Base-by-base conservation (phyloP, 495 filamentous ascomycete genomes). In the Xylaria bambusicola region DNA sequence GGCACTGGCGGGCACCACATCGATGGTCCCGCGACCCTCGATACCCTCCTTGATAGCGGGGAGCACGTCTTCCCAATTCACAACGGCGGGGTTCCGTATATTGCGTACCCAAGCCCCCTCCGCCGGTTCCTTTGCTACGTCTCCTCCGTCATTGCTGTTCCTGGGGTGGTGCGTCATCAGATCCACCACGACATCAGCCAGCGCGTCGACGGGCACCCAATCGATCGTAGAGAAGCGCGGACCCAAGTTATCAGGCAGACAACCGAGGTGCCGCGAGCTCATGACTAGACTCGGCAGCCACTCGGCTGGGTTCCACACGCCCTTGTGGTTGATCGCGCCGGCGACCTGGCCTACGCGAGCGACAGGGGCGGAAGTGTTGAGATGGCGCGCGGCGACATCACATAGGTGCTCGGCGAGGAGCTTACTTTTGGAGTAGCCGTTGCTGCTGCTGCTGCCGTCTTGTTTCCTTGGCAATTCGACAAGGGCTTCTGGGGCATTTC, bases 361-460 rank as follows among this genome's bases (percentile, higher is more conserved):
- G 27, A 84, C 68, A 0, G 0, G 69, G 0, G 85, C 63, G 3
- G 64, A 66, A 9, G 68, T 63, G 6, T 42, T 58, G 35, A 62
- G 56, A 17, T 15, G 57, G 21, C 35, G 51, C 6, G 56, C 60
- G 0, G 80, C 81, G 3, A 69, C 62, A 6, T 74, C 74, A n/a
- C 83, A 70, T 6, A 86, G 70, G 0, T 72, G 58, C 31, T 84
- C 82, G 6, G 72, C 69, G 8, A 86, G 66, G 74, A 71, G 65
- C 87, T 87, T 18, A 77, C 79, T 51, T 78, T 71, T 2, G 76
- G 81, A 27, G 50, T 88, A 87, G 9, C 83, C 83, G 20, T 76
- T 38, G 13, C 36, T 38, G 36, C 36, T 13, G 36, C 13, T 38
- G 36, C 36, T 7, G 36, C 36, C 3, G n/a, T n/a, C n/a, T n/a